Evolutionary conservation across 345 rosid genomes (phyloP), one percentile per base, ranked within the genome.

Genomic region (Cardamine resedifolia): DNA sequence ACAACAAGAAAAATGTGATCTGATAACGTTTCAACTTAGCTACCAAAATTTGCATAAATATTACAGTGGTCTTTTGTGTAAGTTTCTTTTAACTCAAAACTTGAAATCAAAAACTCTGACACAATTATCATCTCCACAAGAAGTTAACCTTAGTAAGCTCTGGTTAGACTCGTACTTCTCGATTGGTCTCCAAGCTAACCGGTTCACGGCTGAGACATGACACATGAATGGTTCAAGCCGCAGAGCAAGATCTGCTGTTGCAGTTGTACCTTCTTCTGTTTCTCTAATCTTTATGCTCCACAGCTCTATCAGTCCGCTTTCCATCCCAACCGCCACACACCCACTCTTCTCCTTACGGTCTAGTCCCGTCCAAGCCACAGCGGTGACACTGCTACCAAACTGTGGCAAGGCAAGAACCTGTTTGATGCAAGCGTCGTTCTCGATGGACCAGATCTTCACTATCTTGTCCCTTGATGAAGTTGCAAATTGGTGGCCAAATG

Each of bases 391-490:
- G 82, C 96, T 88, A 61, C 66, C 80, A 70, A 90, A 90, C 34
- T 39, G 90, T 14, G 92, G 92, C 57, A 91, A 78, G 50, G 85
- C 68, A 33, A 81, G 61, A 53, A 91, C 45, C 67, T 63, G 96
- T 41, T 79, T 87, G 57, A 90, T 85, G 0, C 77, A 77, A 43
- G 78, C 58, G 53, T 67, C 80, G 0, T 74, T 77, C 70, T 83
- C 87, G 4, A 87, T 77, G 7, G 85, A 83, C 99, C 96, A 95
- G 71, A 95, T 84, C 82, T 95, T 91, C 73, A 95, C 96, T 2
- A 93, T 88, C 81, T 87, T 95, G 79, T 95, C 96, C 74, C 97
- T 89, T 26, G 99, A 95, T 41, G 93, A 96, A 8, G 97, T 95
- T 61, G 96, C 90, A 57, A 91, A 91, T 61, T 91, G 92, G 58